Evolutionary conservation across 2,329 filamentous ascomycete genomes (phyloP), one percentile per base, ranked within the genome.

Genomic region (Esteya vermicola): DNA sequence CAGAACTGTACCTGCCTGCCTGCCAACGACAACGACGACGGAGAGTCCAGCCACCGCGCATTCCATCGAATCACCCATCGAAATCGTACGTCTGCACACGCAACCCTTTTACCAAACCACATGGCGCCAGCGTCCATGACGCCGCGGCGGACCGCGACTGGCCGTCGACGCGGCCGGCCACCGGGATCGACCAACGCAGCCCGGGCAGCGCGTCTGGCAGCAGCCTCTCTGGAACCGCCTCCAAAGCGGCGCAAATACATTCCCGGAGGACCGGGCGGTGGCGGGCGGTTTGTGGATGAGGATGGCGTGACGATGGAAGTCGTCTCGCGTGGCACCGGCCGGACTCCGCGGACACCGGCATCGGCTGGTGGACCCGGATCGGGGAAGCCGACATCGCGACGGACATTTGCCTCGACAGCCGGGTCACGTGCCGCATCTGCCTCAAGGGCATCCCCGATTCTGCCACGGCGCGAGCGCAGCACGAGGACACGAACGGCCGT

Each of bases 261-360:
- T 36, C 85, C 89, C 26, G 86, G 86, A 36, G 86, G 85, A 4
- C 81, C 85, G 43, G 85, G 85, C 30, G 86, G 86, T 34, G 85
- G 86, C 43, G 85, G 86, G 18, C 70, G 86, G 54, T 93, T 86
- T 57, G 67, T 91, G 27, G 84, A 93, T 50, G 69, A 79, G 41
- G 75, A 85, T 42, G 72, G 72, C 38, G 64, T 70, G 44, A 40
- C 45, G 2, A 49, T 44, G 0, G 43, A 42, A 14, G 36, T 47
- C 1, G 45, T 48, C 21, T 22, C 32, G 14, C 45, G 45, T 16
- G 44, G 41, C 7, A 28, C 18, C 36, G 40, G 38, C 1, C 33
- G 36, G 16, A n/a, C n/a, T n/a, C 9, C 33, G 10, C n/a, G 33
- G 19, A 9, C 25, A 22, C 6, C 25, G n/a, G 26, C 36, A 27